phyloP scores from a whole-genome alignment of 1,139 yeast genomes.

The Hyphopichia pseudoburtonii region DNA sequence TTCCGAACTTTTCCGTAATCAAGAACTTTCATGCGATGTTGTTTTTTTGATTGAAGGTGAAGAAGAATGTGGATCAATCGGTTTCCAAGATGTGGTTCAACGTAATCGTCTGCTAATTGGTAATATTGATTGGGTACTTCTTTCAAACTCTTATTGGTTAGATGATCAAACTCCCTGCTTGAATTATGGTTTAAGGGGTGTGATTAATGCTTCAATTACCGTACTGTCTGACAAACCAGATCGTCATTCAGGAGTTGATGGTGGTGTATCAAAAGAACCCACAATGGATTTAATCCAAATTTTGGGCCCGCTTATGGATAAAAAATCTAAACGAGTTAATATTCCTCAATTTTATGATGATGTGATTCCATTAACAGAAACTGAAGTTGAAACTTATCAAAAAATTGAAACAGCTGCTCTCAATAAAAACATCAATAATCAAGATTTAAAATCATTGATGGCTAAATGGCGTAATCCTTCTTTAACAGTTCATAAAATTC shows the following conservation, averaged over 20 bases:
- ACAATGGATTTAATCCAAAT: slow-evolving; percentile 79
- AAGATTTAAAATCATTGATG: slow-evolving; percentile 54
- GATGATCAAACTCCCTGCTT: slow-evolving; percentile 87
- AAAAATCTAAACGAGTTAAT: slow-evolving; percentile 53
- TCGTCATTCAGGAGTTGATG: slow-evolving; percentile 95
- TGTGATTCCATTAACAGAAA: slow-evolving; percentile 53
- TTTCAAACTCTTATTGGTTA: slow-evolving; percentile 93
- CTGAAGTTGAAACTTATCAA: slow-evolving; percentile 61
- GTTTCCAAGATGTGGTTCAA: slow-evolving; percentile 68
- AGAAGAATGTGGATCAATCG: slow-evolving; percentile 90
- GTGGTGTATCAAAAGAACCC: slow-evolving; percentile 89
- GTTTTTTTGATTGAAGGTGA: slow-evolving; percentile 90
- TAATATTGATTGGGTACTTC: slow-evolving; percentile 78
- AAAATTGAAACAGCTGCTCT: slow-evolving; percentile 51
- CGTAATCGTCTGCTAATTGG: slow-evolving; percentile 57
- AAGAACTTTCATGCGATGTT: slow-evolving; percentile 65
- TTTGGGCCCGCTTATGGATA: slow-evolving; percentile 60
- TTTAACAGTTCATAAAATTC: slow-evolving; percentile 80
- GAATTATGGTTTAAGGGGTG: slow-evolving; percentile 93
- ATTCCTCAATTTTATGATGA: slow-evolving; percentile 73
- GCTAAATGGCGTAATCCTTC: slow-evolving; percentile 94
- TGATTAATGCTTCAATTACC: slow-evolving; percentile 73
- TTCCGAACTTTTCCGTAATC: slow-evolving; percentile 60
- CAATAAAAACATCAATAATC: slow-evolving; percentile 21
- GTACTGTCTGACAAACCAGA: slow-evolving; percentile 77